phyloP scores from a whole-genome alignment of 305 asterid genomes.

The Rubia peregrina region DNA sequence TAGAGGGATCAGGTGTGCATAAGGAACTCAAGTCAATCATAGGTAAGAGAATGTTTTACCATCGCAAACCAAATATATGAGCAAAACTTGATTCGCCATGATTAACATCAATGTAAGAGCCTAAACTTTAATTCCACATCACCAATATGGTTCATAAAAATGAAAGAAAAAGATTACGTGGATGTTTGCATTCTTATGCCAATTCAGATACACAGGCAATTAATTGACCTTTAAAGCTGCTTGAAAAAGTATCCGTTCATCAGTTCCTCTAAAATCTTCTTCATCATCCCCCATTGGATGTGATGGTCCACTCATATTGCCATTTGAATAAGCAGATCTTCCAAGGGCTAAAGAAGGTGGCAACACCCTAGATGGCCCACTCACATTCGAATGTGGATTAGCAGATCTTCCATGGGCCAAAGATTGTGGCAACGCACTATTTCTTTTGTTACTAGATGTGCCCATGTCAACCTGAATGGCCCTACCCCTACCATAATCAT shows the following conservation, averaged over 20 bases:
- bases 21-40: not conserved
- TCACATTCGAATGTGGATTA: conserved; percentile 31
- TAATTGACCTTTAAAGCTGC: conserved; percentile 81
- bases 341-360: conserved; percentile 47
- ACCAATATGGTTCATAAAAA: not conserved
- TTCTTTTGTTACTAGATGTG: conserved; percentile 41
- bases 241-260: conserved; percentile 76
- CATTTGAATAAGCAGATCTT: conserved; percentile 34
- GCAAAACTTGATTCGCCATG: not conserved
- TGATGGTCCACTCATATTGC: conserved; percentile 39
- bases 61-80: not conserved
- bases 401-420: conserved; percentile 37
- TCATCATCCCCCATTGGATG: conserved; percentile 54
- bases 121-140: not conserved
- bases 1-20: not conserved
- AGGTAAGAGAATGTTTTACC: not conserved
- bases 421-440: conserved; percentile 48
- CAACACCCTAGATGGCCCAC: conserved; percentile 33
- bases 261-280: conserved; percentile 65
- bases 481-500: conserved; percentile 22
- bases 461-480: conserved; percentile 29
- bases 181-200: not conserved
- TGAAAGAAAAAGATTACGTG: not conserved
- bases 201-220: conserved; percentile 5
- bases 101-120: not conserved